phyloP scores from a whole-genome alignment of 768 basidiomycete species.

The Rhizopogon salebrosus region DNA sequence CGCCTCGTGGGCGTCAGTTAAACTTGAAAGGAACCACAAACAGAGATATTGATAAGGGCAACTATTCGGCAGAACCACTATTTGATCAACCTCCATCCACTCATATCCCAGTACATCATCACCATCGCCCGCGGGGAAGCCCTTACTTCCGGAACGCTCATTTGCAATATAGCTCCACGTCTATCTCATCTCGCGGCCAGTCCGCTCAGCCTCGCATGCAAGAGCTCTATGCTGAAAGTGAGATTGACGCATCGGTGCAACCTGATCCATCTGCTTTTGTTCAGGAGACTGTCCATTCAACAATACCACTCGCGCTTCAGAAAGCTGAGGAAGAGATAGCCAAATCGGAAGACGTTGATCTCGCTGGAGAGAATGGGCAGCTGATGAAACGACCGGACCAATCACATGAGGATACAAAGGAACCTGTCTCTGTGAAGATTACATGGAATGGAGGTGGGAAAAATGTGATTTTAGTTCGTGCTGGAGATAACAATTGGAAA shows the following conservation, averaged over 20 bases:
- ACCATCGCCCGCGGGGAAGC: slow-evolving; percentile 27
- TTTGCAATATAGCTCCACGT: slow-evolving; percentile 38
- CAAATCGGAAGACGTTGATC: slow-evolving; percentile 7
- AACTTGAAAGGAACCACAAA: slow-evolving; percentile 23
- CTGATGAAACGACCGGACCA: slow-evolving; percentile 10
- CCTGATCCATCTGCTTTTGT: slow-evolving; percentile 36
- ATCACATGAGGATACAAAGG: slow-evolving; percentile 21
- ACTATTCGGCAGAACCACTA: slow-evolving; percentile 34
- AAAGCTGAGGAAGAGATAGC: slow-evolving; percentile 28
- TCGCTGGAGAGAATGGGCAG: slow-evolving; percentile 16
- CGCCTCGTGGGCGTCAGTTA: slow-evolving; percentile 28
- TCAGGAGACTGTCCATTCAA: slow-evolving; percentile 56
- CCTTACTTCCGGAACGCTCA: slow-evolving; percentile 31
- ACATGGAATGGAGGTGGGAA: slow-evolving; percentile 63
- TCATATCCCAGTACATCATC: slow-evolving; percentile 33
- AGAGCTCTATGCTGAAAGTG: slow-evolving; percentile 37
- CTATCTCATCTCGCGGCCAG: slow-evolving; percentile 32
- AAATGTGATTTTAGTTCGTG: slow-evolving; percentile 61
- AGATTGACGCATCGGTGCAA: slow-evolving; percentile 24
- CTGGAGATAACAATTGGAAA: slow-evolving; percentile 74
- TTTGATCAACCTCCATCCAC: slow-evolving; percentile 39
- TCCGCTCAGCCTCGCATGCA: slow-evolving; percentile 36
- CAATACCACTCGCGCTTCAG: slow-evolving; percentile 51
- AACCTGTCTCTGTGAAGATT: slow-evolving; percentile 43
- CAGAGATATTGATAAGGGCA: slow-evolving; percentile 22